Percentiles rank a stretch among this genome's conserved stretches.
phyloP scores from a whole-genome alignment of 169 alveolate genomes.

The Cystoisospora suis region DNA sequence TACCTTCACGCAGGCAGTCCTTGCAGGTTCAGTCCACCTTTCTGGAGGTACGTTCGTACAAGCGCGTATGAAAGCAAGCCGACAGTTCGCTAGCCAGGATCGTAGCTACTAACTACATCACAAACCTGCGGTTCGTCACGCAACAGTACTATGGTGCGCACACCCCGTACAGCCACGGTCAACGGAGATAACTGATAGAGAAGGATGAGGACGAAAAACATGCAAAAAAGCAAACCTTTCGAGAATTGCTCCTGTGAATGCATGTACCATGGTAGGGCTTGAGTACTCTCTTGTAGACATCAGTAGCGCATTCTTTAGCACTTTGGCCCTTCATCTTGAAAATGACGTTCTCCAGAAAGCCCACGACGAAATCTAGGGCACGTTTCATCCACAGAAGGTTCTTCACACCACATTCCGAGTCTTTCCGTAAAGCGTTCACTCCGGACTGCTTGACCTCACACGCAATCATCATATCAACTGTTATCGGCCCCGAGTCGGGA shows the following conservation, averaged over 20 bases:
- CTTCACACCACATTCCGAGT: slow-evolving; percentile 57
- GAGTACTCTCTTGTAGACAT: slow-evolving; percentile 57
- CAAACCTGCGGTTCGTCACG: too few species aligned
- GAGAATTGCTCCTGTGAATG: background rate
- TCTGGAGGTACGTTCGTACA: too few species aligned
- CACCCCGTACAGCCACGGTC: too few species aligned
- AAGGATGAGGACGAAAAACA: too few species aligned
- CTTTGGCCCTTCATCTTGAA: slow-evolving; percentile 45
- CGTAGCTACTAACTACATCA: too few species aligned
- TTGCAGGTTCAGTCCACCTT: too few species aligned
- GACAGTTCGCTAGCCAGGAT: too few species aligned
- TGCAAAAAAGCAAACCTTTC: too few species aligned
- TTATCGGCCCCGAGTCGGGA: slow-evolving; percentile 7
- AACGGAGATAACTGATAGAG: too few species aligned
- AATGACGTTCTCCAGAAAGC: slow-evolving; percentile 53
- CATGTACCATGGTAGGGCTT: slow-evolving; percentile 66
- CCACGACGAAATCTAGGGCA: slow-evolving; percentile 64
- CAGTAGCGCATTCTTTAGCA: slow-evolving; percentile 59
- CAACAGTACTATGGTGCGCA: too few species aligned
- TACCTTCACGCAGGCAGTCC: too few species aligned
- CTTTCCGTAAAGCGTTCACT: slow-evolving; percentile 55
- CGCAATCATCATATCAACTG: slow-evolving; percentile 37
- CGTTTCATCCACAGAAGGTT: slow-evolving; percentile 70
- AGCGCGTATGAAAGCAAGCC: too few species aligned
- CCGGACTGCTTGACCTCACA: slow-evolving; percentile 51